Evolutionary conservation across 2,329 filamentous ascomycete species (phyloP).

Genomic region (Colletotrichum somersetense): DNA sequence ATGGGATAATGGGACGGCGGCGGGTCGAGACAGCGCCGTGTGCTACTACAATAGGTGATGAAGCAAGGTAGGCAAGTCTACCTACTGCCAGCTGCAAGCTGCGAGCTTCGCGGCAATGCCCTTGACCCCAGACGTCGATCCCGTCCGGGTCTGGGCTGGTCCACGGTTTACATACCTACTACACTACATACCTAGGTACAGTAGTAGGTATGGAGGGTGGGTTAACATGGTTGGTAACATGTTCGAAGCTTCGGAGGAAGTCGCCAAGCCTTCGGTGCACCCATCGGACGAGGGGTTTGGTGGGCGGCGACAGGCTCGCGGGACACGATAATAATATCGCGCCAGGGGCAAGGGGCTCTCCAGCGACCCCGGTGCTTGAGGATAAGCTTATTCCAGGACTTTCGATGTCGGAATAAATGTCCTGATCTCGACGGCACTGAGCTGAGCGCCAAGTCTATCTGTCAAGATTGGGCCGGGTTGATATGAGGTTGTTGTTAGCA

Average conservation of each 20-base stretch:
- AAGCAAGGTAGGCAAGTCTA: too few species aligned
- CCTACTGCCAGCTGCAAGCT: too few species aligned
- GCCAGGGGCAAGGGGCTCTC: background rate
- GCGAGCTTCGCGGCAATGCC: background rate
- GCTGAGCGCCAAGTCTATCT: background rate
- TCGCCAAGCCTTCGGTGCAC: conserved; percentile 32
- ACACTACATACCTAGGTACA: too few species aligned
- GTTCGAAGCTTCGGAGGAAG: conserved; percentile 17
- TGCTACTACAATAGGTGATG: too few species aligned
- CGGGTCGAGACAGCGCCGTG: background rate
- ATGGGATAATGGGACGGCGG: background rate
- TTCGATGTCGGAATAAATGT: too few species aligned
- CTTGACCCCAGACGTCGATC: background rate
- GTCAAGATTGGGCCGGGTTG: background rate
- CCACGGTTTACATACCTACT: too few species aligned
- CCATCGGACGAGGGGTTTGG: background rate
- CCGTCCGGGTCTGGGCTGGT: background rate
- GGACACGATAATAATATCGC: background rate
- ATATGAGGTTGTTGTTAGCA: background rate
- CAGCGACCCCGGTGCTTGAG: background rate
- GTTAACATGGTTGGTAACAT: background rate
- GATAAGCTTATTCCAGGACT: conserved; percentile 6
- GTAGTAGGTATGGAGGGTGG: too few species aligned
- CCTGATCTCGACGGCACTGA: background rate
- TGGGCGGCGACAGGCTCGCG: conserved; percentile 1